Evolutionary conservation across 2,329 filamentous ascomycete genomes (phyloP).

Genomic region (Aureobasidium namibiae): DNA sequence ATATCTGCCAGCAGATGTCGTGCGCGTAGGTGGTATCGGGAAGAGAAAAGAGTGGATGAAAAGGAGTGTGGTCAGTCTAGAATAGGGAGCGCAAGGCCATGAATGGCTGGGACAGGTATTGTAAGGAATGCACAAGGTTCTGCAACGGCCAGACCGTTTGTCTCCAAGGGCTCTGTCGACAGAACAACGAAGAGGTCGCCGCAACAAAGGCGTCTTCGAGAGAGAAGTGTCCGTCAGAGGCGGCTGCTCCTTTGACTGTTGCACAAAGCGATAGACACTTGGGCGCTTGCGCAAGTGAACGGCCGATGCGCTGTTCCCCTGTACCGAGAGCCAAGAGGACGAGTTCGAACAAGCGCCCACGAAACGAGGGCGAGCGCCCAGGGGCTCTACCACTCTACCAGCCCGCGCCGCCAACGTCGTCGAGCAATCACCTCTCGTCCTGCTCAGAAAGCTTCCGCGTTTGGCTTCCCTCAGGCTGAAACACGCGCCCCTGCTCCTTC

Average conservation of each 20-base stretch:
- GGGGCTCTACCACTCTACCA: background rate
- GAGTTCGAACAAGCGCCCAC: background rate
- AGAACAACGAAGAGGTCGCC: background rate
- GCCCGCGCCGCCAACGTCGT: background rate
- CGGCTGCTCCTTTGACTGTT: conserved; percentile 7
- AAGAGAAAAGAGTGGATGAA: background rate
- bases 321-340: background rate
- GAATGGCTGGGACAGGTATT: conserved; percentile 8
- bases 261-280: background rate
- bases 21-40: background rate
- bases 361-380: background rate
- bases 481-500: conserved; percentile 6
- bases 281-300: background rate
- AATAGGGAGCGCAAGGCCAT: background rate
- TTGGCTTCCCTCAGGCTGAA: conserved; percentile 8
- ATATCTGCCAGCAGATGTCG: conserved; percentile 13
- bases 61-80: background rate
- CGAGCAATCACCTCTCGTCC: background rate
- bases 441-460: background rate
- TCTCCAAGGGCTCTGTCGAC: conserved; percentile 3
- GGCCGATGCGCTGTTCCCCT: background rate
- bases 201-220: conserved; percentile 2
- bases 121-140: conserved; percentile 7
- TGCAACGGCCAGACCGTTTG: conserved; percentile 8
- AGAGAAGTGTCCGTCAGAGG: background rate